Evolutionary conservation across 768 basidiomycete species (phyloP).

Genomic region (Termitomyces eurrhizus): DNA sequence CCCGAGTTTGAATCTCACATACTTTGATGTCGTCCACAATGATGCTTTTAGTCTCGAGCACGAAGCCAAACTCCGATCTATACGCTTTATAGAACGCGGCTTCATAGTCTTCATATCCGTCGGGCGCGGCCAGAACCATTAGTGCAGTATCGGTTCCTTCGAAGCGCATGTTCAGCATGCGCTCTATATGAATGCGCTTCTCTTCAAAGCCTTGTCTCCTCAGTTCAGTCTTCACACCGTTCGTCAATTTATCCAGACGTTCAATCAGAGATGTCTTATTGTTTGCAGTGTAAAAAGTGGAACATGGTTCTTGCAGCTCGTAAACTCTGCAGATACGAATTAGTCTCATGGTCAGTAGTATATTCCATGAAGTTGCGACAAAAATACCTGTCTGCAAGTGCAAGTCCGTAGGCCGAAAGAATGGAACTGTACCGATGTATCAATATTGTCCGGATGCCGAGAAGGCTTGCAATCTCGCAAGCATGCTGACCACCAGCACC

Average conservation of each 20-base stretch:
- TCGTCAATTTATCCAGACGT: constrained; percentile 68
- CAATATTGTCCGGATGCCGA: constrained; percentile 85
- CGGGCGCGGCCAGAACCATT: constrained; percentile 72
- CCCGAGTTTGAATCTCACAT: constrained; percentile 1
- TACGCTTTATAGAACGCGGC: constrained; percentile 77
- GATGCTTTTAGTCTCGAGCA: constrained; percentile 77
- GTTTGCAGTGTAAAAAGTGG: constrained; percentile 66
- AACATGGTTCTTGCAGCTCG: constrained; percentile 88
- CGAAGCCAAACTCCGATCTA: constrained; percentile 87
- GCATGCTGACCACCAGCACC: constrained; percentile 92
- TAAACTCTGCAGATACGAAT: constrained; percentile 50
- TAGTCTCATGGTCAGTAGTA: not conserved
- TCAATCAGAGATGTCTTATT: constrained; percentile 51
- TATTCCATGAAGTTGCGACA: not conserved
- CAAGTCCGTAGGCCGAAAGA: constrained; percentile 91
- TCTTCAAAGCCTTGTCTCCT: constrained; percentile 76
- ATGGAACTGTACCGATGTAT: constrained; percentile 93
- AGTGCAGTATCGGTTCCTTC: constrained; percentile 91
- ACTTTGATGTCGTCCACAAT: constrained; percentile 93
- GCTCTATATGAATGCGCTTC: constrained; percentile 67
- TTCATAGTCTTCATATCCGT: constrained; percentile 70
- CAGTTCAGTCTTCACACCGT: constrained; percentile 64
- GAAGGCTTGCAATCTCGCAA: constrained; percentile 82
- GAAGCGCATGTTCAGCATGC: constrained; percentile 90
- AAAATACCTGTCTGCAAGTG: constrained; percentile 68